phyloP scores from a whole-genome alignment of 768 basidiomycete species.

The Suillus occidentalis region DNA sequence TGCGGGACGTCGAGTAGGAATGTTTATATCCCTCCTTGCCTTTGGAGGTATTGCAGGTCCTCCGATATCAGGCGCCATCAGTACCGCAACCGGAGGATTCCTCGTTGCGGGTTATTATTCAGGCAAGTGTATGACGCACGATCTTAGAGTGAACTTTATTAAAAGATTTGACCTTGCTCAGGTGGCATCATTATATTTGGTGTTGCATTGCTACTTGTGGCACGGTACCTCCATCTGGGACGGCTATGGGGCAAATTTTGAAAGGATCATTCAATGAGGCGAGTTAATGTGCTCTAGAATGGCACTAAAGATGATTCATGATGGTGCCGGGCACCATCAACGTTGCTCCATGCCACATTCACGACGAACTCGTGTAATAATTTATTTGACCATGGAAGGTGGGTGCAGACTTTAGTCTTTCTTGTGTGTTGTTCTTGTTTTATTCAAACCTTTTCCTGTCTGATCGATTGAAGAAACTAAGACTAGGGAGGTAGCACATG shows the following conservation, averaged over 20 bases:
- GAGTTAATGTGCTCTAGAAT: neutral
- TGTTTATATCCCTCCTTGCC: constrained; percentile 60
- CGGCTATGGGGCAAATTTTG: constrained; percentile 37
- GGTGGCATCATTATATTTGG: constrained; percentile 43
- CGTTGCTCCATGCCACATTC: neutral
- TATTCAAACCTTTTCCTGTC: neutral
- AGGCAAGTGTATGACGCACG: constrained; percentile 19
- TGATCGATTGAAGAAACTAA: neutral
- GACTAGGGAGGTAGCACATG: neutral
- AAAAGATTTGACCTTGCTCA: constrained; percentile 5
- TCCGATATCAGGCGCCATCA: constrained; percentile 74
- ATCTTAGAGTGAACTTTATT: neutral
- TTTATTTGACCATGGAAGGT: neutral
- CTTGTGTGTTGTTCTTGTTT: neutral
- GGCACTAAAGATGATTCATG: neutral
- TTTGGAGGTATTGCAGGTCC: constrained; percentile 69
- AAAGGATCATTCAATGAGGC: neutral
- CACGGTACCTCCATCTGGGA: constrained; percentile 42
- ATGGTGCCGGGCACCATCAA: neutral
- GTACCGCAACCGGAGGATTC: constrained; percentile 48
- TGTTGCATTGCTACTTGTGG: constrained; percentile 39
- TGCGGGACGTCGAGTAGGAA: constrained; percentile 63
- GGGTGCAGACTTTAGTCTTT: neutral
- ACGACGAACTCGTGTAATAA: neutral
- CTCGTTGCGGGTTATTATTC: constrained; percentile 41